These are phyloP conservation scores for Agaricales sp. DNA, from an alignment of 1,284 basidiomycete genomes.

Conservation along the genomic window DNA sequence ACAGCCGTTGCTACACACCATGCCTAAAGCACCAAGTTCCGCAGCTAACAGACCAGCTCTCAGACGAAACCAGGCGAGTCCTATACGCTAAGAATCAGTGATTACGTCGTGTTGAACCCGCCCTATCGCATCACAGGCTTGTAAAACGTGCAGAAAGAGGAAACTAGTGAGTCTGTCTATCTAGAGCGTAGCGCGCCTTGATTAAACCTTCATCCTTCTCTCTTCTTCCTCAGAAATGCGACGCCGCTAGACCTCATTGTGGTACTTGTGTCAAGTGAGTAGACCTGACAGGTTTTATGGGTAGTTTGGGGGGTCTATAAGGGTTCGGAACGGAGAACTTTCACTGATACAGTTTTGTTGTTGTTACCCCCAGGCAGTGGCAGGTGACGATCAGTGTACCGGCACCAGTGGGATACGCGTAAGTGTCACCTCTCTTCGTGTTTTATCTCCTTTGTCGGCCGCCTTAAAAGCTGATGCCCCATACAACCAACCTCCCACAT, in stretches of 20 bases:
- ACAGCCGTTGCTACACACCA: neutral
- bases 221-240: constrained; percentile 71
- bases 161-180: constrained; percentile 49
- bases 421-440: constrained; percentile 19
- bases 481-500: constrained; percentile 5
- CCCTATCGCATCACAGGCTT: constrained; percentile 38
- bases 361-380: constrained; percentile 43
- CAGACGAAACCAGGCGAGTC: neutral
- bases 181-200: neutral
- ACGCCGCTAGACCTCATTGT: constrained; percentile 72
- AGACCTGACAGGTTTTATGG: constrained; percentile 8
- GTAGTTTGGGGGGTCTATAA: too few species aligned
- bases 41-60: neutral
- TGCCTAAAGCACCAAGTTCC: neutral
- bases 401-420: constrained; percentile 71
- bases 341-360: constrained; percentile 5
- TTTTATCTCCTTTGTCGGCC: neutral
- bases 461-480: too few species aligned
- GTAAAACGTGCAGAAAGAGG: constrained; percentile 68
- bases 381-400: constrained; percentile 70
- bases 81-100: neutral
- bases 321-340: too few species aligned
- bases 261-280: constrained; percentile 72
- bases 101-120: constrained; percentile 4
- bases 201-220: constrained; percentile 7